Percentiles rank a stretch among this genome's conserved stretches.
Evolutionary conservation across 2,329 filamentous ascomycete species (phyloP).

Genomic region (Colletotrichum magnum): DNA sequence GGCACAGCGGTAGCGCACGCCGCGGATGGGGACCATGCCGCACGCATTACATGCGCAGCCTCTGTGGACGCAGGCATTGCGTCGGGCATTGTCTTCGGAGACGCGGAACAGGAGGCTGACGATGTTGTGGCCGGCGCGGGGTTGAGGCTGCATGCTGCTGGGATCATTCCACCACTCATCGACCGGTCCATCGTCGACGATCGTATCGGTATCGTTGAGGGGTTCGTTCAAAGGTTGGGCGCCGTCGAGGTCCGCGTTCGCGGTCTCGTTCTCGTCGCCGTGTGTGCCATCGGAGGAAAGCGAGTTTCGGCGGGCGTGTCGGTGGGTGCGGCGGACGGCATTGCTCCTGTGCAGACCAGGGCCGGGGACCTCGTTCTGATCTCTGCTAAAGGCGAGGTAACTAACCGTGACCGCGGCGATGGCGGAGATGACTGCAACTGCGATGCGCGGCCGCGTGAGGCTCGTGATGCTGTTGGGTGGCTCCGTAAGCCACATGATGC

Average conservation of each 20-base stretch:
- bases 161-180: conserved; percentile 69
- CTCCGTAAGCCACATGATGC: conserved; percentile 62
- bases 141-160: conserved; percentile 55
- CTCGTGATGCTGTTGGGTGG: conserved; percentile 67
- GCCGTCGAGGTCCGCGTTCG: conserved; percentile 46
- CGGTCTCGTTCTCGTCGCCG: conserved; percentile 65
- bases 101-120: conserved; percentile 91
- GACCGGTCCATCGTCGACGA: conserved; percentile 54
- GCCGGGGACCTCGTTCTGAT: conserved; percentile 45
- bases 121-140: conserved; percentile 80
- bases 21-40: conserved; percentile 88
- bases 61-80: conserved; percentile 91
- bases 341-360: conserved; percentile 74
- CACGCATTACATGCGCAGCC: conserved; percentile 95
- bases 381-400: conserved; percentile 69
- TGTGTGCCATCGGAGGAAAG: conserved; percentile 58
- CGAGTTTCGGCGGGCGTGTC: conserved; percentile 54
- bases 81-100: conserved; percentile 90
- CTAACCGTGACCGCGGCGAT: conserved; percentile 69
- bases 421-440: conserved; percentile 69
- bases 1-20: conserved; percentile 92
- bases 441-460: conserved; percentile 67
- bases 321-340: conserved; percentile 70
- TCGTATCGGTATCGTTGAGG: conserved; percentile 55
- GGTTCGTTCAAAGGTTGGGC: conserved; percentile 39